These are phyloP conservation scores for Chrysoporthe puriensis DNA, from an alignment of 2,329 filamentous ascomycete species.

Conservation along the genomic window DNA sequence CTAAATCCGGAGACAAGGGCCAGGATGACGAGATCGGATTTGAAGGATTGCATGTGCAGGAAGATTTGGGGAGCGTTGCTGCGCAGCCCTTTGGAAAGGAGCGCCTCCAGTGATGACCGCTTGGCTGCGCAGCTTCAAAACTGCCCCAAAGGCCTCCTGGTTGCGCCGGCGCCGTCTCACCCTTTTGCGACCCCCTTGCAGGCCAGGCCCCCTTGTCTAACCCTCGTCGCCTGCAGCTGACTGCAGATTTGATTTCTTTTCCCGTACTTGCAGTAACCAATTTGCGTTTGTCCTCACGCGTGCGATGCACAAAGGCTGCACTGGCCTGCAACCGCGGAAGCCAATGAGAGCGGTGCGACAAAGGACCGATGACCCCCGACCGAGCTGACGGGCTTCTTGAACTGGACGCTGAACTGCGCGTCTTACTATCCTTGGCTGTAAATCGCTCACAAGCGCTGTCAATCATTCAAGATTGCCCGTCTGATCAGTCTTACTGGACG, in stretches of 20 bases:
- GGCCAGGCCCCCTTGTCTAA: neutral
- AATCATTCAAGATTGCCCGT: conserved; percentile 21
- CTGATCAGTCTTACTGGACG: neutral
- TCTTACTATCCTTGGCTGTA: neutral
- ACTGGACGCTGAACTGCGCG: neutral
- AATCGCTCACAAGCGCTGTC: conserved; percentile 1
- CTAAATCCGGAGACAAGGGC: conserved; percentile 13
- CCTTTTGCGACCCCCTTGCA: conserved; percentile 18
- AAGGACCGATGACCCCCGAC: conserved; percentile 14
- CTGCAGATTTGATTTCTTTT: conserved; percentile 13
- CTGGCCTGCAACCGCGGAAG: conserved; percentile 2
- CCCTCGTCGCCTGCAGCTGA: conserved; percentile 22
- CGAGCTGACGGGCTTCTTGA: conserved; percentile 10
- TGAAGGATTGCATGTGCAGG: conserved; percentile 10
- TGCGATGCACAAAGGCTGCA: neutral
- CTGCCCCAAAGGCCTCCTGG: conserved; percentile 14
- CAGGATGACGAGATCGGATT: conserved; percentile 7
- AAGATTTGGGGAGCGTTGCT: neutral
- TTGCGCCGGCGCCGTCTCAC: conserved; percentile 27
- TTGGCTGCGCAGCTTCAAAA: conserved; percentile 19
- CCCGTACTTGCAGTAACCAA: conserved; percentile 17
- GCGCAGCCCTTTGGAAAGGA: neutral
- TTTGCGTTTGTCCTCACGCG: conserved; percentile 14
- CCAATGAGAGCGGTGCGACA: conserved; percentile 20
- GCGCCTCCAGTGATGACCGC: conserved; percentile 4